phyloP scores from a whole-genome alignment of 2,329 filamentous ascomycete genomes.

The Cadophora luteo-olivacea region DNA sequence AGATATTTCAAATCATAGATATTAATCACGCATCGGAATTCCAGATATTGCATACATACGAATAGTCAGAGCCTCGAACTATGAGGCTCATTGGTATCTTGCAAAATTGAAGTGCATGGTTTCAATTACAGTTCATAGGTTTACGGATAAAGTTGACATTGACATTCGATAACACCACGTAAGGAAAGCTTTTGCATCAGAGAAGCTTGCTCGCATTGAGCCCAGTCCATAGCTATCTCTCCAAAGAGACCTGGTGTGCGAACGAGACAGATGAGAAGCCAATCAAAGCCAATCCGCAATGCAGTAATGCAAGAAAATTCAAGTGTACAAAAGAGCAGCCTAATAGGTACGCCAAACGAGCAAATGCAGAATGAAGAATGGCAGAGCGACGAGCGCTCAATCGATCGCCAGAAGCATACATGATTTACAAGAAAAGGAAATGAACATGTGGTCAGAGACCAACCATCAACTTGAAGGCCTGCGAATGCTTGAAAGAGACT shows the following conservation, averaged over 20 bases:
- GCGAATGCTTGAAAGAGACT: conserved; percentile 26
- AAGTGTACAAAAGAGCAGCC: conserved; percentile 25
- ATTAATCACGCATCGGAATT: conserved; percentile 18
- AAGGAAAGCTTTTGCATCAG: conserved; percentile 36
- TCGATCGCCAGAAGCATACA: conserved; percentile 4
- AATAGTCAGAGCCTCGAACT: conserved; percentile 29
- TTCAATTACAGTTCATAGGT: conserved; percentile 21
- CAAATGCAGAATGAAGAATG: conserved; percentile 11
- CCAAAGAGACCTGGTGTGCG: conserved; percentile 23
- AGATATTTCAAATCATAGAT: conserved; percentile 12
- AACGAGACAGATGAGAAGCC: not conserved
- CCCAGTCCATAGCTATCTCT: conserved; percentile 35
- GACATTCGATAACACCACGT: conserved; percentile 15
- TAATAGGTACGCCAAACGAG: conserved; percentile 18
- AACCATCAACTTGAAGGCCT: conserved; percentile 42
- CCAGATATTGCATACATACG: conserved; percentile 15
- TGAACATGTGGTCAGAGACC: conserved; percentile 20
- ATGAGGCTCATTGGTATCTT: conserved; percentile 17
- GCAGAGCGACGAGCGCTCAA: not conserved
- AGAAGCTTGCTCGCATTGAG: conserved; percentile 32
- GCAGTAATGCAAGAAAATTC: conserved; percentile 22
- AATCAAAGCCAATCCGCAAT: conserved; percentile 23
- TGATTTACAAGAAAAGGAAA: conserved; percentile 15
- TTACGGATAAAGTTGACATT: conserved; percentile 15
- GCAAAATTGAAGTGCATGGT: conserved; percentile 19